phyloP scores from a whole-genome alignment of 257 asterid species.

The Knoxia roxburghii region DNA sequence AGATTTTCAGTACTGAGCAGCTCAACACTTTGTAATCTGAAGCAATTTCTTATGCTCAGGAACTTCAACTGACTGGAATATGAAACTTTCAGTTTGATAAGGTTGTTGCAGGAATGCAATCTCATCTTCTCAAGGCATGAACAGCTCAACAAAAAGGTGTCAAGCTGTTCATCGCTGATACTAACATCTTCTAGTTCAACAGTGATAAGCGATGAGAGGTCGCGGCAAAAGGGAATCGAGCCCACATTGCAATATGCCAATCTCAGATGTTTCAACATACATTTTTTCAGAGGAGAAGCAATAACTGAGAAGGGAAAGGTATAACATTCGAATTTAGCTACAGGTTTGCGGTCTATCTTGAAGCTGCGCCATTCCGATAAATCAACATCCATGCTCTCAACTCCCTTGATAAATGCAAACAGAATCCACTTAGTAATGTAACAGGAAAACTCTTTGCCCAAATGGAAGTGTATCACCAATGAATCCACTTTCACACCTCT shows the following conservation, averaged over 20 bases:
- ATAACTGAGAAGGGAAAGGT: neutral
- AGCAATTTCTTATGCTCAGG: neutral
- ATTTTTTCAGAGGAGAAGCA: neutral
- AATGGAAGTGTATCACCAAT: neutral
- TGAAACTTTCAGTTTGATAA: neutral
- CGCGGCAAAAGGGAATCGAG: neutral
- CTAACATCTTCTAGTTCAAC: neutral
- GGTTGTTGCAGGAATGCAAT: neutral
- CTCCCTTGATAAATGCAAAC: conserved; percentile 1
- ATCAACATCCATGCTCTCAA: neutral
- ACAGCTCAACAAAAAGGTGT: neutral
- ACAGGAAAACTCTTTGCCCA: neutral
- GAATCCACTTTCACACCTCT: neutral
- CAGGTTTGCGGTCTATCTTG: neutral
- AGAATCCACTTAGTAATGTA: neutral
- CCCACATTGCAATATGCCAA: neutral
- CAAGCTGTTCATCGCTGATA: neutral
- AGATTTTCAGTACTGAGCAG: neutral
- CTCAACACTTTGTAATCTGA: neutral
- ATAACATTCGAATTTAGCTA: neutral
- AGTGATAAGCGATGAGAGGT: neutral
- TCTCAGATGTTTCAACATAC: neutral
- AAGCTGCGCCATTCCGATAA: neutral
- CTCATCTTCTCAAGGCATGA: neutral
- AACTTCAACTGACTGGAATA: neutral